These are phyloP conservation scores for Podospora tetraspora DNA, from an alignment of 495 filamentous ascomycete genomes.

Conservation along the genomic window DNA sequence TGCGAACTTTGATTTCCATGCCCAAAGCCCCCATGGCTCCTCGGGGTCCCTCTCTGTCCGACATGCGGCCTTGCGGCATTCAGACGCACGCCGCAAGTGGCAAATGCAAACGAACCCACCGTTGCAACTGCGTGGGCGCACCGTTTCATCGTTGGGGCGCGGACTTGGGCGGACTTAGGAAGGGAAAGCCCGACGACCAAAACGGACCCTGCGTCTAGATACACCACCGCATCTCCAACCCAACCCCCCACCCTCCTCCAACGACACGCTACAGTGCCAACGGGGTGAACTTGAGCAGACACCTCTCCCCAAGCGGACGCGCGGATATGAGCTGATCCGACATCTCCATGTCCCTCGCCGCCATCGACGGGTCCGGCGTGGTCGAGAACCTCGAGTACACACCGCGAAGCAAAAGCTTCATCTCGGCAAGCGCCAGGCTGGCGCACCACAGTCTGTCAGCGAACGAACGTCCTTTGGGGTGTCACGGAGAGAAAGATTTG, in stretches of 20 bases:
- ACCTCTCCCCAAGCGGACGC: constrained; percentile 50
- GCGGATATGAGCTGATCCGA: constrained; percentile 58
- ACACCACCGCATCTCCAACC: not conserved
- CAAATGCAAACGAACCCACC: not conserved
- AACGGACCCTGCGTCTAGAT: not conserved
- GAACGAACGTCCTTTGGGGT: not conserved
- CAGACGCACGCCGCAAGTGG: not conserved
- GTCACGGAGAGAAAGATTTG: constrained; percentile 5
- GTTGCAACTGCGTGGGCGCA: not conserved
- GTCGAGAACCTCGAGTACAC: constrained; percentile 56
- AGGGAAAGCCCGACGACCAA: not conserved
- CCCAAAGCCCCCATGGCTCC: not conserved
- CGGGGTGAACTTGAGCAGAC: constrained; percentile 40
- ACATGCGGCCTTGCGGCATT: not conserved
- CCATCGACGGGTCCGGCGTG: constrained; percentile 48
- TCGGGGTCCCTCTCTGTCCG: not conserved
- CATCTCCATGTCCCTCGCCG: constrained; percentile 48
- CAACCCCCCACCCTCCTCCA: not conserved
- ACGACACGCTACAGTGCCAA: not conserved
- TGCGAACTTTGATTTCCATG: not conserved
- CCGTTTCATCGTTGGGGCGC: not conserved
- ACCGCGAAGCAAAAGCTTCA: constrained; percentile 55
- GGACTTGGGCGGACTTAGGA: too few relatives aligned
- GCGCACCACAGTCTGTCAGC: constrained; percentile 16
- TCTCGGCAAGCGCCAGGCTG: constrained; percentile 61